Conservation (phyloP, 192 early-diverging fungal genomes). For the Backusella sp. region DNA sequence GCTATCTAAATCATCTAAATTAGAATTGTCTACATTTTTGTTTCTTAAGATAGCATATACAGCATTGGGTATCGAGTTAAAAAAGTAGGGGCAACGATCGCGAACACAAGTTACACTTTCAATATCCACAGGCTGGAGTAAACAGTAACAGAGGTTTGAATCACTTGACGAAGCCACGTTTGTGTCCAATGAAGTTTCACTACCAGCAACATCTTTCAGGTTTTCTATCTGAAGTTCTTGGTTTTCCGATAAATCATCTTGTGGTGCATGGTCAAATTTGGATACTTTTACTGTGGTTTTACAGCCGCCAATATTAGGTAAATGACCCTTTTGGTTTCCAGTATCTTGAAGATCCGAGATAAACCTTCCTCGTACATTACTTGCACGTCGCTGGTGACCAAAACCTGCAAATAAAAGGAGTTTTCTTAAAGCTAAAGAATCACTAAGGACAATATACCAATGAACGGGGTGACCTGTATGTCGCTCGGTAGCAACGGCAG, state of each 20-base stretch:
- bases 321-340: background rate
- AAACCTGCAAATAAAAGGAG: slow-evolving; percentile 26
- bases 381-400: slow-evolving; percentile 21
- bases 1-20: background rate
- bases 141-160: background rate
- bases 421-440: slow-evolving; percentile 14
- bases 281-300: background rate
- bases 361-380: background rate
- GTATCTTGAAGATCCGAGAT: background rate
- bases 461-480: slow-evolving; percentile 14
- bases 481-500: slow-evolving; percentile 38
- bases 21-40: background rate
- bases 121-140: background rate
- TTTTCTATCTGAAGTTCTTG: background rate
- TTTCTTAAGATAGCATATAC: slow-evolving; percentile 13
- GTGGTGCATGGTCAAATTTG: background rate
- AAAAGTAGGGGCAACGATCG: slow-evolving; percentile 33
- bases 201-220: background rate
- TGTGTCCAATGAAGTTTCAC: background rate
- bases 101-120: slow-evolving; percentile 4
- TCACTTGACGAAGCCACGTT: background rate
- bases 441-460: slow-evolving; percentile 24
- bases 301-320: background rate
- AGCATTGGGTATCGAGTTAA: slow-evolving; percentile 27
- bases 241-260: background rate